Base-by-base conservation (phyloP, 2,329 filamentous ascomycete species). In the Nothophoma quercina region DNA sequence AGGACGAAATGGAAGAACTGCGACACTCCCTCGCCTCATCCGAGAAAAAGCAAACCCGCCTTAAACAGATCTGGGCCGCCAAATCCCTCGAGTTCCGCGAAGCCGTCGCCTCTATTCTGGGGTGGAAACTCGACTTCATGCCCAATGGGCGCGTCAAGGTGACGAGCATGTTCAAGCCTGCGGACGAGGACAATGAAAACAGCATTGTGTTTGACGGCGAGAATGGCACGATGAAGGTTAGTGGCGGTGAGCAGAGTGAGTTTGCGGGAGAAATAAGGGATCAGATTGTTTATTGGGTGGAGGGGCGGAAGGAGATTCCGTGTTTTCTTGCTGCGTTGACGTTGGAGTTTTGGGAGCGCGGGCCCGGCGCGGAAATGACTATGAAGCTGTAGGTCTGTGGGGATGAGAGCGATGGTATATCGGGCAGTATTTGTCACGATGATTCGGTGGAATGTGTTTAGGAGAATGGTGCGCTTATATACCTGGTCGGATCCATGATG, bases 141-240 rank as follows among this genome's bases (percentile, higher is more conserved):
- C 92, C 93, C n/a, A 96, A 96, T 72, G 95, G 95, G 33, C 93
- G 96, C 67, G 96, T 97, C 76, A 88, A 91, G 25, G 91, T 97
- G 18, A 96, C 93, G 47, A 89, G 84, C 54, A 89, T 93, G 60
- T 96, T 93, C 70, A 90, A 89, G 70, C 88, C 92, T 0, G 77
- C 85, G 72, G 70, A 82, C 6, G 85, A 89, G 48, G 87, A 89
- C 9, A 64, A 65, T 9, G 70, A 74, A 57, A 84, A 85, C 56
- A 83, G 78, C 5, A 86, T 87, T 36, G 86, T 96, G 0, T 97
- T 97, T 72, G 92, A 96, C 74, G 92, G 92, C 43, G 92, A 97
- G 77, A 87, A 89, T 51, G 95, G 93, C 7, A 97, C 93, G 1
- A 99, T 99, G 95, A 99, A 99, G 81, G 90, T 99, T 51, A 90